These are phyloP conservation scores for Cryphonectria parasitica DNA, from an alignment of 2,329 filamentous ascomycete species.

Conservation along the genomic window DNA sequence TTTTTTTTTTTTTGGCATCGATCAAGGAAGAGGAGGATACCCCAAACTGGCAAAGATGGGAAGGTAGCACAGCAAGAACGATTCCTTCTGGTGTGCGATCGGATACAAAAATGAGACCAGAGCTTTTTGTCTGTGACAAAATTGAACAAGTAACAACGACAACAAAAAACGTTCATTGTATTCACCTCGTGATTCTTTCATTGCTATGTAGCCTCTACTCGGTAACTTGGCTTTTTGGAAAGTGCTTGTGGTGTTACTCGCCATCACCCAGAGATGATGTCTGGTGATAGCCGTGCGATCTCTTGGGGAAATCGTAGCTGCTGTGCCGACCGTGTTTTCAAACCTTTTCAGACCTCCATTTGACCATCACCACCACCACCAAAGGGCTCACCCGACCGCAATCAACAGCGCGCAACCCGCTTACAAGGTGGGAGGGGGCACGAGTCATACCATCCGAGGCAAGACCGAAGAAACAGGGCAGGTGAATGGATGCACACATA, in stretches of 20 bases:
- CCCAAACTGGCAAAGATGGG: slow-evolving; percentile 13
- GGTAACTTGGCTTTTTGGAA: neutral
- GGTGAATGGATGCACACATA: neutral
- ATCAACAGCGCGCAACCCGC: no score
- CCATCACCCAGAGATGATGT: neutral
- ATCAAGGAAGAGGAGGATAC: slow-evolving; percentile 26
- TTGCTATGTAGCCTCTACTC: neutral
- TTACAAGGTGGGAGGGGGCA: neutral
- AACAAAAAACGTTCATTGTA: neutral
- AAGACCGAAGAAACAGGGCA: neutral
- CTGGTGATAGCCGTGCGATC: neutral
- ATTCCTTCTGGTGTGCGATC: neutral
- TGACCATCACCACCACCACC: no score
- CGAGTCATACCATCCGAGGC: neutral
- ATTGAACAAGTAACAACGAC: neutral
- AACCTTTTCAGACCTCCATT: neutral
- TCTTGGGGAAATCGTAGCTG: neutral
- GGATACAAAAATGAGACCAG: neutral
- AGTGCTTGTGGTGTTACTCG: neutral
- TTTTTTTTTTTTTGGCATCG: neutral
- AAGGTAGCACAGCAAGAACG: neutral
- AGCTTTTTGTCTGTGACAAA: slow-evolving; percentile 16
- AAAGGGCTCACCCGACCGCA: no score
- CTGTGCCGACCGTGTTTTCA: neutral
- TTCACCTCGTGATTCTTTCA: neutral